phyloP scores from a whole-genome alignment of 306 rosid species.

The Lupinus albus region DNA sequence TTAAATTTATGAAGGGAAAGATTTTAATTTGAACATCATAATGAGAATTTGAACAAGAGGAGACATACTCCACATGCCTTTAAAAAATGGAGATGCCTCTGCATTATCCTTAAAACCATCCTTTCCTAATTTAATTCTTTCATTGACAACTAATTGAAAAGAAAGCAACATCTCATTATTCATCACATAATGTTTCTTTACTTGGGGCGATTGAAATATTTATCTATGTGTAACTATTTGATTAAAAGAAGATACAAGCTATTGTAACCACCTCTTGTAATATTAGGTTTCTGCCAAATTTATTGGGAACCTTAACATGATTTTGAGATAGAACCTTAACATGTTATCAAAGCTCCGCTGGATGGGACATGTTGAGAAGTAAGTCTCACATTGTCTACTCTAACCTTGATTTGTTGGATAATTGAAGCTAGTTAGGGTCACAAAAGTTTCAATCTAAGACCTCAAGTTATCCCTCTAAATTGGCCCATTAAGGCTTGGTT shows the following conservation, averaged over 20 bases:
- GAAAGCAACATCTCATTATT: conserved; percentile 44
- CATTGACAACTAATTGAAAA: conserved; percentile 62
- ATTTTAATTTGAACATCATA: no score
- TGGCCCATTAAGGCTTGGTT: conserved; percentile 63
- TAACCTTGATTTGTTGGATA: conserved; percentile 53
- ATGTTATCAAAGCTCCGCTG: no score
- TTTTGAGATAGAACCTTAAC: no score
- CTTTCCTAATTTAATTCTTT: conserved; percentile 43
- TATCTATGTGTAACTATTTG: conserved; percentile 2
- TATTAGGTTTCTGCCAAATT: conserved; percentile 25
- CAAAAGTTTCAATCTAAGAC: conserved; percentile 53
- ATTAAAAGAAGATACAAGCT: conserved; percentile 29
- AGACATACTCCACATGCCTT: no score
- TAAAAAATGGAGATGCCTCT: conserved; percentile 57
- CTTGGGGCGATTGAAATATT: conserved; percentile 13
- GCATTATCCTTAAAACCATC: conserved; percentile 46
- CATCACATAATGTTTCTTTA: conserved; percentile 3
- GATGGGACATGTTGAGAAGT: no score
- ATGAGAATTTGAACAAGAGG: no score
- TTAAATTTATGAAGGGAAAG: no score
- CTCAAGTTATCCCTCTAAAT: conserved; percentile 53
- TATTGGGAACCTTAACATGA: no score
- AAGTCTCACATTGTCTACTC: no score
- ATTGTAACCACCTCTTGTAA: conserved; percentile 29
- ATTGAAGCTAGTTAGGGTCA: conserved; percentile 36